phyloP scores from a whole-genome alignment of 2,329 filamentous ascomycete species.

The Monilinia laxa region DNA sequence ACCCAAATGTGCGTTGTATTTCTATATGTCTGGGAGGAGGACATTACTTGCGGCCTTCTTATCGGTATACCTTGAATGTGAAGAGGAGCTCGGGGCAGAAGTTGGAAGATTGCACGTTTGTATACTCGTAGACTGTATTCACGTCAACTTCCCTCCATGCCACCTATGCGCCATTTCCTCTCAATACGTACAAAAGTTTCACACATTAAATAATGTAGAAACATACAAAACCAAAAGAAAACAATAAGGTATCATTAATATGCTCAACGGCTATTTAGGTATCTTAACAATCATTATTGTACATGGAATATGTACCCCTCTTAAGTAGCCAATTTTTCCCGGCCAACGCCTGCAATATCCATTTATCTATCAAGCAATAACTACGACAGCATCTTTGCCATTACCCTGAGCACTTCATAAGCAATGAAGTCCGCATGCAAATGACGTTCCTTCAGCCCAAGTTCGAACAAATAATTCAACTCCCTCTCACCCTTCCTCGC shows the following conservation, averaged over 20 bases:
- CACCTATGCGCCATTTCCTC: neutral
- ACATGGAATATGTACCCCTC: neutral
- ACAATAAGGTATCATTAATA: neutral
- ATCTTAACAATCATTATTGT: neutral
- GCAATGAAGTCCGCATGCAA: conserved; percentile 2
- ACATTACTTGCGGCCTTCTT: too few relatives aligned
- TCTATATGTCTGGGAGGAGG: too few relatives aligned
- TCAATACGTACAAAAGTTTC: neutral
- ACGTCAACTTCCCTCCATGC: too few relatives aligned
- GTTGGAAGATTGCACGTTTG: too few relatives aligned
- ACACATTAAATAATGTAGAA: neutral
- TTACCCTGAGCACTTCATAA: conserved; percentile 7
- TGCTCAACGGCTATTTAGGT: neutral
- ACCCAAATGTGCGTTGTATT: too few relatives aligned
- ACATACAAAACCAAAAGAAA: neutral
- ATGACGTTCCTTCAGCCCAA: neutral
- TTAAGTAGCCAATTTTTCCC: neutral
- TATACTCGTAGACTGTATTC: too few relatives aligned
- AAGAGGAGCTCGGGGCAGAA: too few relatives aligned
- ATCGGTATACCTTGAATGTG: too few relatives aligned
- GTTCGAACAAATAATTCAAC: neutral
- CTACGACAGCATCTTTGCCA: neutral
- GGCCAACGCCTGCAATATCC: neutral
- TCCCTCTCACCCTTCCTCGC: neutral
- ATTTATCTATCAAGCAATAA: neutral